Percentiles rank a stretch among this genome's conserved stretches.
Conservation (phyloP, 2,329 filamentous ascomycete species). For the Ceratocystis alfenasii region DNA sequence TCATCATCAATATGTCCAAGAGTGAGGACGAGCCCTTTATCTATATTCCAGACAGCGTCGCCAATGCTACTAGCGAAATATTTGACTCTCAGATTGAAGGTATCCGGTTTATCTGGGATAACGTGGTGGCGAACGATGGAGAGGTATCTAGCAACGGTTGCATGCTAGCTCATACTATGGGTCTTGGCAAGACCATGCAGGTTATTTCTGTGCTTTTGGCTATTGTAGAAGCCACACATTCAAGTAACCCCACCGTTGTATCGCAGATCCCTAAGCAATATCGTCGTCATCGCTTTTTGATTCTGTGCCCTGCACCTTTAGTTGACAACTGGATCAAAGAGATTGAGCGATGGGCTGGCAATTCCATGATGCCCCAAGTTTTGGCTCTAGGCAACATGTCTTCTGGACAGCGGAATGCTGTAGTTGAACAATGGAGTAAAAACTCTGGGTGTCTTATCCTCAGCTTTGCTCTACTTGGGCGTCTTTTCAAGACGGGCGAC, state of each 20-base stretch:
- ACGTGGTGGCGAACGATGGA: constrained; percentile 50
- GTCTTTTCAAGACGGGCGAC: constrained; percentile 27
- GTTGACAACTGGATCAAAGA: constrained; percentile 79
- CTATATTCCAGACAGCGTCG: constrained; percentile 53
- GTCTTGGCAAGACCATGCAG: constrained; percentile 86
- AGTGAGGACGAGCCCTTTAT: constrained; percentile 48
- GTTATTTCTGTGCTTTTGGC: constrained; percentile 71
- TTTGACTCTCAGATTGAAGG: constrained; percentile 73
- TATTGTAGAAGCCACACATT: constrained; percentile 53
- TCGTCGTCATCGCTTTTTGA: constrained; percentile 49
- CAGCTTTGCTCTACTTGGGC: constrained; percentile 55
- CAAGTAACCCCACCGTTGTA: constrained; percentile 42
- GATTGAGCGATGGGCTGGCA: constrained; percentile 39
- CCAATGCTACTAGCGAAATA: constrained; percentile 37
- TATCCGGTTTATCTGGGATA: constrained; percentile 80
- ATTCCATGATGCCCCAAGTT: constrained; percentile 17
- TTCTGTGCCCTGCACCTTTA: constrained; percentile 64
- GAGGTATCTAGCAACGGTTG: constrained; percentile 50
- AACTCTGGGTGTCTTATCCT: constrained; percentile 63
- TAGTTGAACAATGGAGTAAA: constrained; percentile 42
- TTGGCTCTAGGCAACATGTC: neutral
- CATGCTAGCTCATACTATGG: constrained; percentile 81
- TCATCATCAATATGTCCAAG: constrained; percentile 58
- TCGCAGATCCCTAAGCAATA: constrained; percentile 58
- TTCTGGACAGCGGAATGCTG: neutral